Evolutionary conservation across 2,329 filamentous ascomycete species (phyloP), one percentile per base, ranked within the genome.

Genomic region (Scedosporium minutisporum): DNA sequence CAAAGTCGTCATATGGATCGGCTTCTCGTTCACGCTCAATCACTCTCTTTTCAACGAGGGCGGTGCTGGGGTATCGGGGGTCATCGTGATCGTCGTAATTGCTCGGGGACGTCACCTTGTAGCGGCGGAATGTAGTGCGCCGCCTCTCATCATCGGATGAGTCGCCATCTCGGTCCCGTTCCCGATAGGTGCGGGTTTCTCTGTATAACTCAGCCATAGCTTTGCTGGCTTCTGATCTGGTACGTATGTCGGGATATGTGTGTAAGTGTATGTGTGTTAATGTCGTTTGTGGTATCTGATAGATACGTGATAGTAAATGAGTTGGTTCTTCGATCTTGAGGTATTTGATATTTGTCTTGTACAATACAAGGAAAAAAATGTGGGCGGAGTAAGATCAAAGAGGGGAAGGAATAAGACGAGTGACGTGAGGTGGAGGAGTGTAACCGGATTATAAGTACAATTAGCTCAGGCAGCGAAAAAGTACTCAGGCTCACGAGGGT

Each of bases 111-210:
- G 72, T 71, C 29, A 82, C 79, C 69, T 82, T 82, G 74, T 83
- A 83, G 62, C 80, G 77, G 65, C 77, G 78, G 62, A 82, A 75
- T n/a, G 78, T 77, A 64, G 72, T 75, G 67, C 73, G 75, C 71
- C 77, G 78, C 51, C 73, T 71, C 59, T 81, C 78, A 62, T 81
- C 80, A 65, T 79, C 77, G 14, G 72, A 76, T 29, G 72, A 69
- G 55, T 69, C 18, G 41, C 58, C 53, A 23, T 62, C 48, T 29
- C 48, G 60, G 6, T 25, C 61, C 23, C 61, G 61, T 23, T 62
- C 53, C 16, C 61, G 61, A 46, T 60, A 60, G 29, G 42, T 48
- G 12, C 58, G 58, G 53, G 61, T 27, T 51, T 62, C 61, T 41
- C 42, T 62, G 53, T 62, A 62, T 21, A 44, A 6, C 29, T 62